Evolutionary conservation across 345 rosid genomes (phyloP).

Genomic region (Physaria fendleri): DNA sequence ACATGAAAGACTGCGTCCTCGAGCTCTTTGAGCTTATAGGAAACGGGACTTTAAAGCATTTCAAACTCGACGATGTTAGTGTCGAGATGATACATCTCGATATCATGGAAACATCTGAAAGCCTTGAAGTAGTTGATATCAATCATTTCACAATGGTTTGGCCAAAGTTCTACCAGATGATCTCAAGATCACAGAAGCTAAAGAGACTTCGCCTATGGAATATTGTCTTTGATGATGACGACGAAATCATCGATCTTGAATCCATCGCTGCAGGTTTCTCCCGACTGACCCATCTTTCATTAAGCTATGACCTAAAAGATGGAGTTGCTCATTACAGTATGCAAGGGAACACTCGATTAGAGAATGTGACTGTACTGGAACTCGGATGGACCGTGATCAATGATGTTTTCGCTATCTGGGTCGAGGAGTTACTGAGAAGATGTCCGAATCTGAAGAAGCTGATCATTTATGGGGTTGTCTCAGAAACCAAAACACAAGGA

Average conservation of each 20-base stretch:
- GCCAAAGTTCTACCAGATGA: constrained; percentile 74
- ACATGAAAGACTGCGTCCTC: constrained; percentile 65
- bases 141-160: constrained; percentile 63
- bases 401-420: constrained; percentile 59
- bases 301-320: constrained; percentile 61
- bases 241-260: constrained; percentile 59
- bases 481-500: constrained; percentile 58
- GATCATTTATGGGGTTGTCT: constrained; percentile 59
- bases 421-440: constrained; percentile 53
- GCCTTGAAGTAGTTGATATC: constrained; percentile 67
- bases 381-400: constrained; percentile 66
- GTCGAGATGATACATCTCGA: constrained; percentile 66
- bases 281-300: constrained; percentile 56
- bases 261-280: constrained; percentile 62
- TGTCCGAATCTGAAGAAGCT: constrained; percentile 66
- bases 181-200: constrained; percentile 62
- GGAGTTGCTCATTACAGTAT: constrained; percentile 50
- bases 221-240: constrained; percentile 57
- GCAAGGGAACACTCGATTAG: constrained; percentile 49
- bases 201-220: constrained; percentile 80
- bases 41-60: constrained; percentile 66
- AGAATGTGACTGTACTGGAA: constrained; percentile 58
- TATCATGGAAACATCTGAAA: constrained; percentile 53
- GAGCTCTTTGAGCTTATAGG: constrained; percentile 73
- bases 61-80: constrained; percentile 68